phyloP scores from a whole-genome alignment of 2,329 filamentous ascomycete genomes.

The Fonsecaea erecta region DNA sequence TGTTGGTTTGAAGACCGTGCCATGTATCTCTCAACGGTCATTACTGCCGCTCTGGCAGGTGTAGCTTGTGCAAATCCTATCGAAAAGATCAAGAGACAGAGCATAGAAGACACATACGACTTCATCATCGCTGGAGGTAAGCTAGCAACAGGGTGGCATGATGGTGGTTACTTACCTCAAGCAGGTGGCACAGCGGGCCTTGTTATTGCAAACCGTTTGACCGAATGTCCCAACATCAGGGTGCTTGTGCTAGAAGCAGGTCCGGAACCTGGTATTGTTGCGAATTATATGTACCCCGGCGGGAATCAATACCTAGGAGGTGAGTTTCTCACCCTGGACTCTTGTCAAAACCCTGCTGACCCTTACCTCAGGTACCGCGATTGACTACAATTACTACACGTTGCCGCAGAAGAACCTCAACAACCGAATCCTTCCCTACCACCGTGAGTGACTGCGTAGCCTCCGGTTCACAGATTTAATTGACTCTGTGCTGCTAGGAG shows the following conservation, averaged over 20 bases:
- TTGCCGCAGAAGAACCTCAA: conserved; percentile 22
- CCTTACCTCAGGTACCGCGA: conserved; percentile 32
- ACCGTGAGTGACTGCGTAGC: conserved; percentile 13
- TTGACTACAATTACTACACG: conserved; percentile 42
- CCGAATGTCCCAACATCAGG: conserved; percentile 29
- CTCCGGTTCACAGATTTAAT: neutral
- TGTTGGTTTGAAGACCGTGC: neutral
- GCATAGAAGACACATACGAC: conserved; percentile 25
- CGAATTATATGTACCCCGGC: conserved; percentile 39
- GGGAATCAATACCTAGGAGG: conserved; percentile 31
- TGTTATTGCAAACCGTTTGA: conserved; percentile 36
- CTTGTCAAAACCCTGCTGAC: neutral
- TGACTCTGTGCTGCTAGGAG: conserved; percentile 12
- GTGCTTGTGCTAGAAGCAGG: conserved; percentile 37
- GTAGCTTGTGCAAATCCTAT: conserved; percentile 4
- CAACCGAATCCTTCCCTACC: conserved; percentile 26
- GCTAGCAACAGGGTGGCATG: neutral
- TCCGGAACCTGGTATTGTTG: conserved; percentile 35
- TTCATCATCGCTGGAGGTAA: conserved; percentile 36
- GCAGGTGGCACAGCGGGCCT: conserved; percentile 40
- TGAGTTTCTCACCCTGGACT: neutral
- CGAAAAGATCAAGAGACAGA: conserved; percentile 17
- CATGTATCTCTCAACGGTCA: conserved; percentile 6
- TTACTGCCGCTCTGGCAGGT: conserved; percentile 8
- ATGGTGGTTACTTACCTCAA: neutral